These are phyloP conservation scores for Eremochloa ophiuroides DNA, from an alignment of 176 grass and related monocot genomes.

Conservation along the genomic window DNA sequence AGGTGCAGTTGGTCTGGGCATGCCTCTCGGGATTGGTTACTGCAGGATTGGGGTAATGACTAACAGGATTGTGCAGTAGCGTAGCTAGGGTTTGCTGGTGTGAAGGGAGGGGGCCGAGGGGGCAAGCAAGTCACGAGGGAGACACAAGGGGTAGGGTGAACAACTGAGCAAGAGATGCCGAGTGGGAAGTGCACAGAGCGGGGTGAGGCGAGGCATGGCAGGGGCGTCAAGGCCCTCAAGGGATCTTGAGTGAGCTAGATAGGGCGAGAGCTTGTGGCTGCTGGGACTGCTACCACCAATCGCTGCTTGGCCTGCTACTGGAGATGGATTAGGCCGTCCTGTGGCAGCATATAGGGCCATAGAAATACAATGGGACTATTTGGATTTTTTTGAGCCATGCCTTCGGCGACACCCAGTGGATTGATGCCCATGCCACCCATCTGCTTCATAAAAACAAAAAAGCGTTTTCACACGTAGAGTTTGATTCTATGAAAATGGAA, in stretches of 20 bases:
- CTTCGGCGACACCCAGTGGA: not conserved
- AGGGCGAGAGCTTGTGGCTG: not conserved
- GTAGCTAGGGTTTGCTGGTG: not conserved
- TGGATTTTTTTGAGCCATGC: not conserved
- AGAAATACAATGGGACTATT: not conserved
- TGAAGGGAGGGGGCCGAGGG: not conserved
- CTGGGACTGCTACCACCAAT: not conserved
- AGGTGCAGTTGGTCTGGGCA: not conserved
- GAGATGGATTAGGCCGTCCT: not conserved
- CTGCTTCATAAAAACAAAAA: not conserved
- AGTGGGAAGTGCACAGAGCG: not conserved
- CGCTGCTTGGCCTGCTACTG: not conserved
- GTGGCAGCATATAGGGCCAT: not conserved
- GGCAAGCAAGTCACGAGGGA: not conserved
- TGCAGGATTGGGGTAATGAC: not conserved
- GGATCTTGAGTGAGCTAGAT: not conserved
- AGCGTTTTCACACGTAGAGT: not conserved
- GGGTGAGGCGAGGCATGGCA: not conserved
- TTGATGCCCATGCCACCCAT: not conserved
- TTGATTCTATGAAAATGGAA: slow-evolving; percentile 12
- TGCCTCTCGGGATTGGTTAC: not conserved
- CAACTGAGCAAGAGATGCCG: not conserved
- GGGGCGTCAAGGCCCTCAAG: not conserved
- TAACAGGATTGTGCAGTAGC: not conserved
- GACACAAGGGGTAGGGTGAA: not conserved